These are phyloP conservation scores for Apiospora malaysiana DNA, from an alignment of 2,329 filamentous ascomycete genomes.

Conservation along the genomic window DNA sequence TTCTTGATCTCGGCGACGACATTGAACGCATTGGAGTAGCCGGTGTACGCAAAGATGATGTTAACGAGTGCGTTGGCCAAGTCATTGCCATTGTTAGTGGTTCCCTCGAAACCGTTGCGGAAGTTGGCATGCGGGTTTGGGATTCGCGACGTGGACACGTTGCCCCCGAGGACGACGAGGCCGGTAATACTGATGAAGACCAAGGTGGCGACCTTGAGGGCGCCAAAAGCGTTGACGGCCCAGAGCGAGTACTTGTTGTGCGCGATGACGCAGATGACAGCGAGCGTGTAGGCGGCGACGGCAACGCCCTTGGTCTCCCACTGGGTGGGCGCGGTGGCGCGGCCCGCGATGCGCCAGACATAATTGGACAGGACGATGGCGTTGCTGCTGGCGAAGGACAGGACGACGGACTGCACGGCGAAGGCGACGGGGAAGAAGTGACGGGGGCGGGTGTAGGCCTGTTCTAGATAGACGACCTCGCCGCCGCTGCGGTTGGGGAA, in stretches of 20 bases:
- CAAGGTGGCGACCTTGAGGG: slow-evolving; percentile 65
- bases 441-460: slow-evolving; percentile 61
- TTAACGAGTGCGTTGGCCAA: slow-evolving; percentile 66
- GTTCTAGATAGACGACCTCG: slow-evolving; percentile 64
- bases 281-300: slow-evolving; percentile 66
- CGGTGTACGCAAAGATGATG: slow-evolving; percentile 63
- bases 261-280: slow-evolving; percentile 55
- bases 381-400: slow-evolving; percentile 65
- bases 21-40: slow-evolving; percentile 65
- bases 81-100: slow-evolving; percentile 46
- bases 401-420: slow-evolving; percentile 58
- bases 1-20: slow-evolving; percentile 64
- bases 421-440: slow-evolving; percentile 63
- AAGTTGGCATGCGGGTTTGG: slow-evolving; percentile 60
- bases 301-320: slow-evolving; percentile 74
- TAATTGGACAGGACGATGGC: slow-evolving; percentile 67
- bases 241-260: slow-evolving; percentile 64
- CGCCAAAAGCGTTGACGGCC: slow-evolving; percentile 61
- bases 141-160: slow-evolving; percentile 47
- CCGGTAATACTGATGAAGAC: slow-evolving; percentile 68
- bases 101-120: slow-evolving; percentile 58
- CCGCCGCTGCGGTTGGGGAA: slow-evolving; percentile 63
- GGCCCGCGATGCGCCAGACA: slow-evolving; percentile 61
- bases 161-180: slow-evolving; percentile 65
- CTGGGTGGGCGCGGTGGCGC: slow-evolving; percentile 50